phyloP scores from a whole-genome alignment of 1,139 yeast species.

The Candida glucosophila region DNA sequence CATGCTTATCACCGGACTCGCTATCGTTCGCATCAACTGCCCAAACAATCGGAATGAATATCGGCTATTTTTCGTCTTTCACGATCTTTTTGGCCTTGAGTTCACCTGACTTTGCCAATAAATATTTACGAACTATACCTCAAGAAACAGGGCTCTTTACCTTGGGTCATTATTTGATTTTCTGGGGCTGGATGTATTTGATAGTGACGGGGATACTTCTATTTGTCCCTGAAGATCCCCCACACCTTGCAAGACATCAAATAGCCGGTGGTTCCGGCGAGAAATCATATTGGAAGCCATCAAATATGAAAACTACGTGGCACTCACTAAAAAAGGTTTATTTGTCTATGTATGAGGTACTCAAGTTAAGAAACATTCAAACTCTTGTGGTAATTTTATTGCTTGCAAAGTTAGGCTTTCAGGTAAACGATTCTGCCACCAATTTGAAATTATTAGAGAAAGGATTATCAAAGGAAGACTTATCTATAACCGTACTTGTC shows the following conservation, averaged over 20 bases:
- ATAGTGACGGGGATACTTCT: constrained; percentile 56
- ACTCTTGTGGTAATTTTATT: constrained; percentile 67
- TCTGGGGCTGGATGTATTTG: constrained; percentile 73
- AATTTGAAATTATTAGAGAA: constrained; percentile 85
- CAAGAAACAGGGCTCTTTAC: constrained; percentile 58
- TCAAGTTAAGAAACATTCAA: constrained; percentile 70
- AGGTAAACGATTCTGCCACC: constrained; percentile 93
- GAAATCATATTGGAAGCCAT: constrained; percentile 19
- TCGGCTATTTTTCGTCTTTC: constrained; percentile 87
- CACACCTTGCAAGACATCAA: constrained; percentile 34
- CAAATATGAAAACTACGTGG: constrained; percentile 12
- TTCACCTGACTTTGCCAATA: constrained; percentile 88
- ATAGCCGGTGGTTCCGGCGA: constrained; percentile 30
- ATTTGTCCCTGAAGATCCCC: constrained; percentile 62
- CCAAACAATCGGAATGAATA: constrained; percentile 88
- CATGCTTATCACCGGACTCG: constrained; percentile 69
- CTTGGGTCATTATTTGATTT: constrained; percentile 63
- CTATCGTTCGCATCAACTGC: constrained; percentile 95
- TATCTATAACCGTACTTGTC: constrained; percentile 84
- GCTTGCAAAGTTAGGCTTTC: constrained; percentile 84
- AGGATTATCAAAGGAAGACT: constrained; percentile 88
- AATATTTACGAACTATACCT: constrained; percentile 60
- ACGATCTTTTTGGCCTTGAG: constrained; percentile 86
- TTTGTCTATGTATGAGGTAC: constrained; percentile 64
- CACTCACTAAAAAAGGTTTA: constrained; percentile 46